Conservation (phyloP, 306 rosid species). For the Coriaria nepalensis region DNA sequence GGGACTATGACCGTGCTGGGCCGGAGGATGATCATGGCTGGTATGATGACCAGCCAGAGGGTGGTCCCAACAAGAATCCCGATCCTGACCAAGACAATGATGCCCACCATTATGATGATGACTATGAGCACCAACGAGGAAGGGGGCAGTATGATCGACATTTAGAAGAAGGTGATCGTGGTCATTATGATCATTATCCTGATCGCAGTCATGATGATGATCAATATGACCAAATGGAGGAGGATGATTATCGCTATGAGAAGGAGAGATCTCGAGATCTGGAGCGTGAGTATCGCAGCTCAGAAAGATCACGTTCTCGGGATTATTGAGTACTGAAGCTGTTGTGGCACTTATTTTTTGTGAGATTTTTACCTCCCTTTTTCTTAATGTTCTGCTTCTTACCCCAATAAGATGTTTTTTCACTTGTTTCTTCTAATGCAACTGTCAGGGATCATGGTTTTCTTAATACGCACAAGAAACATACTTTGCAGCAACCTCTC, state of each 20-base stretch:
- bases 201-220: constrained; percentile 27
- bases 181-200: constrained; percentile 47
- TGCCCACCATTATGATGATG: constrained; percentile 34
- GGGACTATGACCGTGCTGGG: constrained; percentile 34
- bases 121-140: constrained; percentile 43
- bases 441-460: too few relatives aligned
- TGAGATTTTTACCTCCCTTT: too few relatives aligned
- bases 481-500: too few relatives aligned
- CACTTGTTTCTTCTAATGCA: too few relatives aligned
- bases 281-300: constrained; percentile 44
- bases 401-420: too few relatives aligned
- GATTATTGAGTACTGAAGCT: constrained; percentile 23
- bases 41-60: constrained; percentile 47
- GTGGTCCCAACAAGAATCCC: constrained; percentile 40
- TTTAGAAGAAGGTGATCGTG: constrained; percentile 43
- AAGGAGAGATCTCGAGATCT: constrained; percentile 49
- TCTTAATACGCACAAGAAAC: too few relatives aligned
- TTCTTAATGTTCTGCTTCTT: too few relatives aligned
- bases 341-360: too few relatives aligned
- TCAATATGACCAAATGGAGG: constrained; percentile 45
- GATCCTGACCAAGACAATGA: constrained; percentile 63
- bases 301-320: constrained; percentile 68
- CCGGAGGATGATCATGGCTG: constrained; percentile 62
- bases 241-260: constrained; percentile 51
- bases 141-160: constrained; percentile 43